phyloP scores from a whole-genome alignment of 78 protist species.

The Isochrysis galbana region DNA sequence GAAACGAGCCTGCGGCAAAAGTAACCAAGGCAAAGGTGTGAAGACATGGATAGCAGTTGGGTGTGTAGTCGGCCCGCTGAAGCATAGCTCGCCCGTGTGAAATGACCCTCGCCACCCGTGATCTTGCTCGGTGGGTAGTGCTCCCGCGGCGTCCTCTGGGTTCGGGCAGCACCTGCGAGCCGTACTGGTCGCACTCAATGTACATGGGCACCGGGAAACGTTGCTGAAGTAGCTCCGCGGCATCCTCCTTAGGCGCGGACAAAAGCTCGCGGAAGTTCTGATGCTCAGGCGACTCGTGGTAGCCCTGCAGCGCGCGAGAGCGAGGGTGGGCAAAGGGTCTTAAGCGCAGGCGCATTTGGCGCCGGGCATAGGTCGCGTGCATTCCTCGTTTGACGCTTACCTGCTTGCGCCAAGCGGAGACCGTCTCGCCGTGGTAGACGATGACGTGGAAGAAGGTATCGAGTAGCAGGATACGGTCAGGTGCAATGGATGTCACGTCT shows the following conservation, averaged over 20 bases:
- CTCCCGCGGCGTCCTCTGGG: too few species aligned
- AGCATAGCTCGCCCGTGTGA: too few species aligned
- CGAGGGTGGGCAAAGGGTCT: not conserved
- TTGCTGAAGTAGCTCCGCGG: not conserved
- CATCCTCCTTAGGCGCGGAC: conserved; percentile 76
- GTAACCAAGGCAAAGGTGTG: too few species aligned
- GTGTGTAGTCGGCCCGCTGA: too few species aligned
- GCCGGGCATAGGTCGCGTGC: too few species aligned
- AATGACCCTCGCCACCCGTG: too few species aligned
- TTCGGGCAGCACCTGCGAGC: conserved; percentile 81
- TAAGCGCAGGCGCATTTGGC: not conserved
- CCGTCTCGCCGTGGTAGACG: conserved; percentile 91
- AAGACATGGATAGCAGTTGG: too few species aligned
- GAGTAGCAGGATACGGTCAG: conserved; percentile 87
- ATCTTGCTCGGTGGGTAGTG: too few species aligned
- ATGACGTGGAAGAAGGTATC: conserved; percentile 95
- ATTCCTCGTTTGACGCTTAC: too few species aligned
- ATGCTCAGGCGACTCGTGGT: conserved; percentile 74
- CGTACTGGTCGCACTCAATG: conserved; percentile 82
- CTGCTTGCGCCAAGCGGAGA: conserved; percentile 87
- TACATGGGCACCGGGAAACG: conserved; percentile 45
- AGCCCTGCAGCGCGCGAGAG: not conserved
- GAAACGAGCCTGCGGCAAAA: conserved; percentile 82
- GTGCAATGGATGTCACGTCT: conserved; percentile 66
- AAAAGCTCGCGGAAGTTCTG: conserved; percentile 73